These are phyloP conservation scores for Penicillium corylophilum DNA, from an alignment of 2,329 filamentous ascomycete species.

Conservation along the genomic window DNA sequence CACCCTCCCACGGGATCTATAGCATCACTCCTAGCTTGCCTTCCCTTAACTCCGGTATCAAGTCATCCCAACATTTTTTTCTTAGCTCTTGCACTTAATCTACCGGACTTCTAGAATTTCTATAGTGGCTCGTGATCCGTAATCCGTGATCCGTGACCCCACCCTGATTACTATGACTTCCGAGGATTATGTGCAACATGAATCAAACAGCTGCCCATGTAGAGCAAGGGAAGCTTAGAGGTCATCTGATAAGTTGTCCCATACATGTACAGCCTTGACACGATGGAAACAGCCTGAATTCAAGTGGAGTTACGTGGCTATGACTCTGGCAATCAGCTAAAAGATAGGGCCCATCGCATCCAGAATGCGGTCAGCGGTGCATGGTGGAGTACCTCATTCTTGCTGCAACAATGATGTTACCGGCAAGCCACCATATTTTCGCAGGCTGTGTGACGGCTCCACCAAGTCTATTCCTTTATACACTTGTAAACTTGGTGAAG, in stretches of 20 bases:
- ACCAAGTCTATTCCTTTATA: constrained; percentile 3
- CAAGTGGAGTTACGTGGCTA: constrained; percentile 9
- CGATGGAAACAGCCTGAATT: constrained; percentile 16
- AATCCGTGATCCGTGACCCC: constrained; percentile 4
- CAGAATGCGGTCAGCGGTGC: constrained; percentile 9
- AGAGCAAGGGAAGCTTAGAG: neutral
- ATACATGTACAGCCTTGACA: constrained; percentile 9
- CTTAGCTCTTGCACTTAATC: neutral
- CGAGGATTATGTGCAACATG: constrained; percentile 1
- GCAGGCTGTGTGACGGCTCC: constrained; percentile 9
- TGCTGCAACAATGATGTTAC: constrained; percentile 1
- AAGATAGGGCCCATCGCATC: neutral
- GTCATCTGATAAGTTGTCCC: constrained; percentile 19
- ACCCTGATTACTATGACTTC: neutral
- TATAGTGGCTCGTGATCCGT: neutral
- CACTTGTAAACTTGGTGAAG: neutral
- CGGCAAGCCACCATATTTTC: constrained; percentile 4
- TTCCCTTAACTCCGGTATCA: neutral
- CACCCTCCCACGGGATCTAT: neutral
- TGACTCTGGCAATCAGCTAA: neutral
- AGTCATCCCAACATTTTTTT: neutral
- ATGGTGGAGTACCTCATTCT: neutral
- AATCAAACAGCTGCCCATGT: neutral
- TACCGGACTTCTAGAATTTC: neutral
- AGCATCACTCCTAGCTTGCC: neutral